Evolutionary conservation across 2,329 filamentous ascomycete genomes (phyloP).

Genomic region (Pseudogymnoascus sp.): DNA sequence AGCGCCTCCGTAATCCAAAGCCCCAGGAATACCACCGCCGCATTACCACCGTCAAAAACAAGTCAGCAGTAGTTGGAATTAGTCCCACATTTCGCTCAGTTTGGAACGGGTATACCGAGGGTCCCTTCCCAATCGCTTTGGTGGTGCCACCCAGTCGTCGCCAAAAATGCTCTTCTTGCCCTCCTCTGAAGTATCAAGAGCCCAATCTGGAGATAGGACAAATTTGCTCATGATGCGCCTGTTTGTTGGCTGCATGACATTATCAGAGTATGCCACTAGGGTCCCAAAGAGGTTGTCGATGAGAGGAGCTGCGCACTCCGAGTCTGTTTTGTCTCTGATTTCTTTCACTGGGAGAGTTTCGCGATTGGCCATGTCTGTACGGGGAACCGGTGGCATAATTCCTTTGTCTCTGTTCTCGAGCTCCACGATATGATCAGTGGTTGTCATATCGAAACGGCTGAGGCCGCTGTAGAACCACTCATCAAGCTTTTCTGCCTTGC

Average conservation of each 20-base stretch:
- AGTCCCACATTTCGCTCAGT: slow-evolving; percentile 16
- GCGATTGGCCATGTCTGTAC: not conserved
- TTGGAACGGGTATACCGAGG: slow-evolving; percentile 16
- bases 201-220: slow-evolving; percentile 15
- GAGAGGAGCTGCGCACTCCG: slow-evolving; percentile 21
- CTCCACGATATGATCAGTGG: slow-evolving; percentile 20
- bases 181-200: slow-evolving; percentile 21
- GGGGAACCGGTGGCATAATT: not conserved
- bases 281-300: slow-evolving; percentile 23
- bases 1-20: not conserved
- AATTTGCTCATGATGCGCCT: slow-evolving; percentile 19
- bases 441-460: slow-evolving; percentile 21
- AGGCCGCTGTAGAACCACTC: slow-evolving; percentile 26
- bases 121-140: slow-evolving; percentile 3
- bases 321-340: slow-evolving; percentile 19
- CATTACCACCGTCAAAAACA: not conserved
- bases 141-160: slow-evolving; percentile 18
- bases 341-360: slow-evolving; percentile 18
- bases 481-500: slow-evolving; percentile 17
- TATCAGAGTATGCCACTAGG: slow-evolving; percentile 21
- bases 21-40: not conserved
- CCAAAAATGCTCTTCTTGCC: slow-evolving; percentile 26
- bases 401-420: slow-evolving; percentile 13
- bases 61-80: not conserved
- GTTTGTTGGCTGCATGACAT: slow-evolving; percentile 14